phyloP scores from a whole-genome alignment of 805 yeast species.

The Yarrowia osloensis region DNA sequence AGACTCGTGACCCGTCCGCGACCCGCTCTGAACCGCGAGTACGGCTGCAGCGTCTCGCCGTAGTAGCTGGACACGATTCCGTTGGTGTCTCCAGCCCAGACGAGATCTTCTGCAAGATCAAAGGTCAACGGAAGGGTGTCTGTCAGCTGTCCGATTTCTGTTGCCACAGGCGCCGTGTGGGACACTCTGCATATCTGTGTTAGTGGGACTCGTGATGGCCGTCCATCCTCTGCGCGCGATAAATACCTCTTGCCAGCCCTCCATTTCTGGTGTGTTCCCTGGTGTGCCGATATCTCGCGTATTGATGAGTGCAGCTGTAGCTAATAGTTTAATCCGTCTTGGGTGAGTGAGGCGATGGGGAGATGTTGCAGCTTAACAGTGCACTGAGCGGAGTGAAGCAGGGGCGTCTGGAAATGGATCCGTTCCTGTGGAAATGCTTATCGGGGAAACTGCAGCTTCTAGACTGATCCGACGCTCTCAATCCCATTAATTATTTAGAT shows the following conservation, averaged over 20 bases:
- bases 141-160: conserved; percentile 33
- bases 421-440: neutral
- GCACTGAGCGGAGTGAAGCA: neutral
- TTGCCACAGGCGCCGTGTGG: conserved; percentile 33
- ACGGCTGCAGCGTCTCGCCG: conserved; percentile 54
- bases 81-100: conserved; percentile 76
- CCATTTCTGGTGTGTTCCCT: conserved; percentile 32
- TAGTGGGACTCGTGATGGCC: neutral
- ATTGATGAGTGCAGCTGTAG: conserved; percentile 23
- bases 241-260: conserved; percentile 36
- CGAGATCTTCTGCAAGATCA: conserved; percentile 70
- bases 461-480: neutral
- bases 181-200: conserved; percentile 34
- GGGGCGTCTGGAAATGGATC: neutral
- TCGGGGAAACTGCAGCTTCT: neutral
- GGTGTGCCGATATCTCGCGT: conserved; percentile 19
- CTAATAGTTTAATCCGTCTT: conserved; percentile 20
- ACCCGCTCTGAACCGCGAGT: conserved; percentile 60
- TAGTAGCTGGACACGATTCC: conserved; percentile 49
- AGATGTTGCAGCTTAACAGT: neutral
- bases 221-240: neutral
- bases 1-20: conserved; percentile 53
- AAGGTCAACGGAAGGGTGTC: conserved; percentile 48
- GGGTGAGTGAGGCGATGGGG: neutral
- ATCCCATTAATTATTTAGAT: neutral